Conservation (phyloP, 768 basidiomycete species). For the Mycena leptocephala region DNA sequence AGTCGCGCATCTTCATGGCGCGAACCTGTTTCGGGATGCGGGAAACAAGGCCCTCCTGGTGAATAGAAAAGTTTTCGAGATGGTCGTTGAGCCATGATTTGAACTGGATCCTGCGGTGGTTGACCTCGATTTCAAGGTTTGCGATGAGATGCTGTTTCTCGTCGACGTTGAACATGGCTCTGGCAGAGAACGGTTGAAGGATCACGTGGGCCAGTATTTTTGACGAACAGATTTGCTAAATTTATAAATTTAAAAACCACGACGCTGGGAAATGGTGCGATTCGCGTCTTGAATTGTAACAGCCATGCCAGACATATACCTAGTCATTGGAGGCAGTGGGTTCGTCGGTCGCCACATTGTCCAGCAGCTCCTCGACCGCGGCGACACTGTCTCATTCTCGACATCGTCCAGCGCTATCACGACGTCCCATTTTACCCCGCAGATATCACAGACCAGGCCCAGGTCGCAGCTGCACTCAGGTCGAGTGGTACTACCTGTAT, state of each 20-base stretch:
- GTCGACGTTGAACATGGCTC: conserved; percentile 68
- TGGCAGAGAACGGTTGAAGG: neutral
- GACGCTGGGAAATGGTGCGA: neutral
- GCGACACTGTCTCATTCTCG: conserved; percentile 90
- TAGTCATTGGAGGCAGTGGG: conserved; percentile 96
- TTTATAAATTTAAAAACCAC: no score
- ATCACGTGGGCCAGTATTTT: no score
- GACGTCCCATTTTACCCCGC: conserved; percentile 92
- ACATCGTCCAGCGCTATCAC: conserved; percentile 92
- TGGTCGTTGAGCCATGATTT: conserved; percentile 83
- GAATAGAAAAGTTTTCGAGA: conserved; percentile 81
- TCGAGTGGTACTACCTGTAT: conserved; percentile 92
- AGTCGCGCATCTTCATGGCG: conserved; percentile 81
- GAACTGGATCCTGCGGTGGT: conserved; percentile 82
- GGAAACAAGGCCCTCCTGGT: conserved; percentile 82
- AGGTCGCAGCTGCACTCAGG: conserved; percentile 80
- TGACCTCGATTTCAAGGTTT: conserved; percentile 89
- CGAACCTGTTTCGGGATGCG: conserved; percentile 85
- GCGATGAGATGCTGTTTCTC: conserved; percentile 84
- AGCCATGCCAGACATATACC: conserved; percentile 72
- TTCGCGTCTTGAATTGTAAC: neutral
- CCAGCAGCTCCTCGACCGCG: conserved; percentile 84
- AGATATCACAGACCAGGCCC: conserved; percentile 86
- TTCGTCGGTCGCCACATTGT: conserved; percentile 95
- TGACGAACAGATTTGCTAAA: no score